Conservation (phyloP, 2,329 filamentous ascomycete genomes). For the Fusarium sterilihyphosum region DNA sequence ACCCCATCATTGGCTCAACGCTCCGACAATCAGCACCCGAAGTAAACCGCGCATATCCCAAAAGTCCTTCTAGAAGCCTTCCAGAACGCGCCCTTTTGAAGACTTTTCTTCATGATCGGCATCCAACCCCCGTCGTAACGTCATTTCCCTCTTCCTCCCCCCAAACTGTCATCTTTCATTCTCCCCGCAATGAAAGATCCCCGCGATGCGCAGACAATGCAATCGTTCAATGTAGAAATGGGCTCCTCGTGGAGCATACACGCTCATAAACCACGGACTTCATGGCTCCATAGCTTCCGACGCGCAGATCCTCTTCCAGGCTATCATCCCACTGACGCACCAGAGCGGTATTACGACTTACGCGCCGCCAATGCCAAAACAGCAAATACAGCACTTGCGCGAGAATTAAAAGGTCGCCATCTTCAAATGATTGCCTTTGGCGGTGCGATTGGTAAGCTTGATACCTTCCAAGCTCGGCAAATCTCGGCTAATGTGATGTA, state of each 20-base stretch:
- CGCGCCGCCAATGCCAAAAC: constrained; percentile 75
- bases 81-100: constrained; percentile 4
- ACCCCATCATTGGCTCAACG: background rate
- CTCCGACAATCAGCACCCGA: background rate
- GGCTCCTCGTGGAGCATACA: constrained; percentile 20
- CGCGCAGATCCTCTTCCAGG: constrained; percentile 32
- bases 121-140: background rate
- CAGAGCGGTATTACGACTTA: constrained; percentile 63
- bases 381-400: constrained; percentile 77
- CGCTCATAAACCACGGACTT: background rate
- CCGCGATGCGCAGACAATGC: constrained; percentile 36
- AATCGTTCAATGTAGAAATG: constrained; percentile 11
- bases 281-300: constrained; percentile 35
- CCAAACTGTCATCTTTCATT: background rate
- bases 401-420: constrained; percentile 84
- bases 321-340: constrained; percentile 26
- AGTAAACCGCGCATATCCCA: background rate
- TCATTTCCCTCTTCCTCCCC: background rate
- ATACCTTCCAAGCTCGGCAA: background rate
- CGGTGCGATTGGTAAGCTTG: constrained; percentile 77
- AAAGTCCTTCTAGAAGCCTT: constrained; percentile 29
- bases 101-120: constrained; percentile 13
- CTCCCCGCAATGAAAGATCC: constrained; percentile 23
- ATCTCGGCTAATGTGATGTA: constrained; percentile 40
- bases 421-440: constrained; percentile 98